Conservation (phyloP, 805 yeast species). For the Henningerozyma blattae region DNA sequence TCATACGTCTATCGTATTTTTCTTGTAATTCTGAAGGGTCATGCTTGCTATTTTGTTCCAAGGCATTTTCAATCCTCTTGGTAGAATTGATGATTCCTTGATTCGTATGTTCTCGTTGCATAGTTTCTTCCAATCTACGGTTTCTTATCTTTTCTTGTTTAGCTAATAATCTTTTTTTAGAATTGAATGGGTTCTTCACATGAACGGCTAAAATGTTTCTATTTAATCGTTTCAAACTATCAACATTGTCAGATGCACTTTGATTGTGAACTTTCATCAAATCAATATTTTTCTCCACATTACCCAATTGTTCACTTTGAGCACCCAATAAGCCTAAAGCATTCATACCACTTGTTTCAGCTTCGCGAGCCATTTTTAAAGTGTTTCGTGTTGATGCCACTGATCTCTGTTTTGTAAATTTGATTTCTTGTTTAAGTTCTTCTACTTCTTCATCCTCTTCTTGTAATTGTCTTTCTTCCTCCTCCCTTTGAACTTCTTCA, state of each 20-base stretch:
- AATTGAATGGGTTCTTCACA: slow-evolving; percentile 81
- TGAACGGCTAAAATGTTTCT: slow-evolving; percentile 71
- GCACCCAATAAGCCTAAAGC: slow-evolving; percentile 84
- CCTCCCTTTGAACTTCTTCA: slow-evolving; percentile 23
- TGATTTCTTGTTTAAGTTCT: slow-evolving; percentile 66
- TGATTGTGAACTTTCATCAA: slow-evolving; percentile 70
- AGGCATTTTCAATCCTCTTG: slow-evolving; percentile 50
- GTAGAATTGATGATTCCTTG: slow-evolving; percentile 49
- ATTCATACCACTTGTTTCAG: slow-evolving; percentile 62
- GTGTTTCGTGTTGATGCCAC: slow-evolving; percentile 81
- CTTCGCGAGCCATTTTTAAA: slow-evolving; percentile 53
- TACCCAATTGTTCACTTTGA: slow-evolving; percentile 74
- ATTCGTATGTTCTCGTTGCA: slow-evolving; percentile 47
- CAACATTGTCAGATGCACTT: slow-evolving; percentile 71
- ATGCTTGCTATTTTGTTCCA: slow-evolving; percentile 29
- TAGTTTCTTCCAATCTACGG: slow-evolving; percentile 48
- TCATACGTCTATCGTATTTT: slow-evolving; percentile 26
- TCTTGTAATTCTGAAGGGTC: slow-evolving; percentile 17
- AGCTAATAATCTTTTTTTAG: slow-evolving; percentile 57
- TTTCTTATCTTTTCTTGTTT: slow-evolving; percentile 56
- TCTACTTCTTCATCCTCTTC: slow-evolving; percentile 83
- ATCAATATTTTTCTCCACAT: slow-evolving; percentile 63
- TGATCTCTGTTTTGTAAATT: slow-evolving; percentile 76
- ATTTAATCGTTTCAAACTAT: slow-evolving; percentile 64
- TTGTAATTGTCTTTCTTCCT: slow-evolving; percentile 25